Conservation (phyloP, 495 filamentous ascomycete genomes). For the Tuber calosporum region DNA sequence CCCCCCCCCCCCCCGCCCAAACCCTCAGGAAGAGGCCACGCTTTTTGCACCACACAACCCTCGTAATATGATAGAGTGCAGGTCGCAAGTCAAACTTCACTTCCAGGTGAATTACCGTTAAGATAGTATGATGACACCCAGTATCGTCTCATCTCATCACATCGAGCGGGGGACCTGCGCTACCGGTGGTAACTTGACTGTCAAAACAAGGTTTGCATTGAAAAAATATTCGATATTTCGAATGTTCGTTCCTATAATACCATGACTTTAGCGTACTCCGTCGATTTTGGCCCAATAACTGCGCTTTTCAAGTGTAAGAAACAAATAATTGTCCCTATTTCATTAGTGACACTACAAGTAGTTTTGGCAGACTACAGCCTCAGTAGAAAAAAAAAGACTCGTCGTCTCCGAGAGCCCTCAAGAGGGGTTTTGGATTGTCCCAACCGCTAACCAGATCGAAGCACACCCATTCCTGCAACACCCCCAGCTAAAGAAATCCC, state of each 20-base stretch:
- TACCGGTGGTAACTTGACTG: neutral
- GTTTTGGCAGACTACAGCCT: neutral
- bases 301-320: neutral
- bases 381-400: conserved; percentile 46
- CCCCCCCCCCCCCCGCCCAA: neutral
- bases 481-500: conserved; percentile 47
- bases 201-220: neutral
- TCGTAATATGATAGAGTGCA: neutral
- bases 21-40: neutral
- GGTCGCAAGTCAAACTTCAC: neutral
- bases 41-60: neutral
- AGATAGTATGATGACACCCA: neutral
- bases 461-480: conserved; percentile 75
- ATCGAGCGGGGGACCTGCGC: neutral
- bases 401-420: conserved; percentile 66
- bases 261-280: neutral
- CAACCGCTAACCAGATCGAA: conserved; percentile 89
- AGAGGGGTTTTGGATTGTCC: conserved; percentile 56
- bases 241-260: neutral
- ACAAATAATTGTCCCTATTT: neutral
- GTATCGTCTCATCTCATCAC: neutral
- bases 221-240: neutral
- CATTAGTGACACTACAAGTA: neutral
- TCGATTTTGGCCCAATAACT: neutral
- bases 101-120: neutral